Evolutionary conservation across 192 early-diverging fungal genomes (phyloP), one percentile per base, ranked within the genome.

Genomic region (Piromyces finnis): DNA sequence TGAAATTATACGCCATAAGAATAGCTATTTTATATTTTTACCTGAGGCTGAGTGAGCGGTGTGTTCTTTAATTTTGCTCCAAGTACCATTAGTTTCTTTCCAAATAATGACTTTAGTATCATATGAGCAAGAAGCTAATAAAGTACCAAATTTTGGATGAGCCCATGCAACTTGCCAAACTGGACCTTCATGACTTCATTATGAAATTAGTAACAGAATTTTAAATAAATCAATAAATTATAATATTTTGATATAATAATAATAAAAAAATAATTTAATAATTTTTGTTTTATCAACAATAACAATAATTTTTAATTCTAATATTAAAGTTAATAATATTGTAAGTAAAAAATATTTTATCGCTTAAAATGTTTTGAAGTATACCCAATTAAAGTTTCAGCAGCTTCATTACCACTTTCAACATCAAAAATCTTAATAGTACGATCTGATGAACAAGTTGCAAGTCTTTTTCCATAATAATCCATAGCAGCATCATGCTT

Each of bases 161-260:
- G 97, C 96, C 98, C 98, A 99, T 26, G 95, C 88, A 28, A 99
- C 94, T 84, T 97, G 96, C 98, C 98, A 99, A n/a, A 99, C 97
- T 6, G 98, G 98, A 28, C 96, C 97, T 77, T 94, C 92, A 84
- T 99, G 97, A 37, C 94, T 96, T 85, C 22, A 35, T 22, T 18
- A 22, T 18, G 26, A 2, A 14, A 14, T 9, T 12, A 37, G 13
- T 37, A 37, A 35, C 32, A 12, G 12, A 35, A 35, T 35, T 35
- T 7, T 35, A 7, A 35, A 35, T 35, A 3, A 35, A 7, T 35
- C 5, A 35, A 12, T 12, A 35, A 35, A n/a, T n/a, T n/a, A 35
- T 35, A 35, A 35, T 3, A 35, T 35, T 12, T 35, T 35, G 32
- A 12, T 7, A 35, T 35, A 35, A 35, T 35, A 35, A 35, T 35